phyloP scores from a whole-genome alignment of 371 early-diverging fungal species.

The Dinochytrium kinnereticum region DNA sequence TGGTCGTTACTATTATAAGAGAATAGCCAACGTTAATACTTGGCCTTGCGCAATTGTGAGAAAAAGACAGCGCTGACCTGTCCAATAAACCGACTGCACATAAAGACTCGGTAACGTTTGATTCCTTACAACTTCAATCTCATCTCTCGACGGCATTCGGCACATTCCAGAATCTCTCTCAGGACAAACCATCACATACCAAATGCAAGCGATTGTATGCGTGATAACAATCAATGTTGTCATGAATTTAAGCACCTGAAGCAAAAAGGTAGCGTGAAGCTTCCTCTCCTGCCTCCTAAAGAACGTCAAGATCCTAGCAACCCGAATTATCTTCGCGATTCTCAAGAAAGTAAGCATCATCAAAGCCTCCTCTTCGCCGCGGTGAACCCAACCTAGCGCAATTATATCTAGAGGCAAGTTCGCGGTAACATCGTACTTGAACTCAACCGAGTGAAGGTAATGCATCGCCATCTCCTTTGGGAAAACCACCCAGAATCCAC shows the following conservation, averaged over 20 bases:
- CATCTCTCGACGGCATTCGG: conserved; percentile 23
- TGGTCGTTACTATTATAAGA: conserved; percentile 45
- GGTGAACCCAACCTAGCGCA: conserved; percentile 41
- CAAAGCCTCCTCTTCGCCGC: conserved; percentile 21
- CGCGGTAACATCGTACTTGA: conserved; percentile 47
- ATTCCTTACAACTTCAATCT: background rate
- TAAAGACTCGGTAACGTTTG: conserved; percentile 5
- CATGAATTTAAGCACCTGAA: conserved; percentile 53
- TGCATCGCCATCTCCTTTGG: conserved; percentile 56
- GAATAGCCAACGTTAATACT: background rate
- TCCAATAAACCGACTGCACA: conserved; percentile 41
- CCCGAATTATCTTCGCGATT: conserved; percentile 47
- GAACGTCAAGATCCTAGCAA: conserved; percentile 41
- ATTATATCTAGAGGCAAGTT: conserved; percentile 53
- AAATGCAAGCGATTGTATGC: conserved; percentile 49
- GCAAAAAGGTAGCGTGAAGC: conserved; percentile 47
- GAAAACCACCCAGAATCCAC: conserved; percentile 59
- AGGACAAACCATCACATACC: conserved; percentile 52
- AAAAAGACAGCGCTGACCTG: conserved; percentile 29
- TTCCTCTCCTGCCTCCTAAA: conserved; percentile 49
- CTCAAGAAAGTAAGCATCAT: conserved; percentile 42
- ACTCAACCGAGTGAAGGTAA: conserved; percentile 45
- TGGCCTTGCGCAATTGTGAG: background rate
- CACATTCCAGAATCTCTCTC: conserved; percentile 26
- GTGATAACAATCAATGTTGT: conserved; percentile 44